Percentiles rank a stretch among this genome's conserved stretches.
phyloP scores from a whole-genome alignment of 139 green algal species.

The Picochlorum sp. region DNA sequence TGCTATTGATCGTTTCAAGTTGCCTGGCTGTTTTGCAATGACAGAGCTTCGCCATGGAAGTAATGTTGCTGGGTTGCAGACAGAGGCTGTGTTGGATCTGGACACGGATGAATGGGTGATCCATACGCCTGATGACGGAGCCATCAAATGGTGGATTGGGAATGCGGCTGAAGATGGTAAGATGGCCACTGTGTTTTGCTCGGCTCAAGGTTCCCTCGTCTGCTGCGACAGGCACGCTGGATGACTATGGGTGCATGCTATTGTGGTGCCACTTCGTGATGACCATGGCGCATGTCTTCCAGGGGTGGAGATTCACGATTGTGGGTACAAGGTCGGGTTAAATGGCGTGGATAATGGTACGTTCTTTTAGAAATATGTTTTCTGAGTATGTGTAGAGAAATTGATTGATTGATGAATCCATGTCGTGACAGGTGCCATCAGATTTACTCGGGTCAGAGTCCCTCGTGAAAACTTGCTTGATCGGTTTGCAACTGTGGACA shows the following conservation, averaged over 20 bases:
- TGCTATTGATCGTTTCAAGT: constrained; percentile 61
- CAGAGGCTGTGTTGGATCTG: constrained; percentile 66
- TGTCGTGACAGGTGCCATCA: constrained; percentile 39
- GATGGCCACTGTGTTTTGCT: constrained; percentile 73
- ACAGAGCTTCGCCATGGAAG: constrained; percentile 78
- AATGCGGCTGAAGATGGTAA: constrained; percentile 75
- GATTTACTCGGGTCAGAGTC: constrained; percentile 66
- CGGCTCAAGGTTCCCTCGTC: constrained; percentile 56
- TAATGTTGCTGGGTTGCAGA: constrained; percentile 71
- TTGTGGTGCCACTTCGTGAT: constrained; percentile 65
- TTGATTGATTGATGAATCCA: too few relatives aligned
- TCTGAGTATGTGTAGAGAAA: too few relatives aligned
- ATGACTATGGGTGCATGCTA: constrained; percentile 79
- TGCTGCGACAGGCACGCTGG: constrained; percentile 40
- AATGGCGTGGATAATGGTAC: constrained; percentile 64
- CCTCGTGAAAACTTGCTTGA: constrained; percentile 69
- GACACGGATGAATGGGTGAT: constrained; percentile 74
- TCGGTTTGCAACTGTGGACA: constrained; percentile 67
- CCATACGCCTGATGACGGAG: constrained; percentile 57
- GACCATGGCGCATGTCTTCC: constrained; percentile 33
- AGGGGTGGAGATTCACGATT: constrained; percentile 86
- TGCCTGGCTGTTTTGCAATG: constrained; percentile 80
- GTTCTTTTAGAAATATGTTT: too few relatives aligned
- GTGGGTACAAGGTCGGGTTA: constrained; percentile 74
- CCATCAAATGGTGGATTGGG: constrained; percentile 80